Evolutionary conservation across 2,329 filamentous ascomycete species (phyloP), one percentile per base, ranked within the genome.

Genomic region (Microsporum canis): DNA sequence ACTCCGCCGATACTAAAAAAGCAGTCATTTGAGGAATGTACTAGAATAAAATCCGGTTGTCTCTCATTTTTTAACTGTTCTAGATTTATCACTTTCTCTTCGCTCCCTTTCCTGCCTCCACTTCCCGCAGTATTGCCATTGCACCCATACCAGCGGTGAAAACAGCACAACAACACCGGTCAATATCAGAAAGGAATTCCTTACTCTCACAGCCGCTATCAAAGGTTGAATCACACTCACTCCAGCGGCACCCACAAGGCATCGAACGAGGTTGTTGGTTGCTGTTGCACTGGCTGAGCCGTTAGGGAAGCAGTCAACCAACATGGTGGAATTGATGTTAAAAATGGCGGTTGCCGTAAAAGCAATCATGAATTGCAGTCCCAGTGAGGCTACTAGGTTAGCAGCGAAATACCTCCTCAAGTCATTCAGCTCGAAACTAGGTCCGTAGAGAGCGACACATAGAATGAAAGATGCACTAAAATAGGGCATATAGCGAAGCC

Each of bases 321-420:
- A 70, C 61, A 81, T 82, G 69, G 75, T 79, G 36, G 80, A 72
- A 0, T 79, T 66, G 1, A 76, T 78, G 47, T 81, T 76, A 2
- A 75, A 79, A 0, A 79, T 79, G 3, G 80, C 73, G 0, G 76
- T 76, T 0, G 79, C 74, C 78, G 79, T 81, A 60, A 82, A 83
- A 0, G 78, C 79, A 0, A 77, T 76, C 0, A 79, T 66, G 36
- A 83, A 77, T 0, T 80, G 79, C 0, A 79, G 70, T 0, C 78
- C 76, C 27, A 82, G 78, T 43, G 77, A 77, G 0, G 80, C 74
- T 0, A 64, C 63, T 0, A 76, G 78, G 14, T 80, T 71, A 5
- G 81, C 75, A 0, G 77, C 79, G 80, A 80, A 83, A 34, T 53
- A 53, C 29, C 49, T 31, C 12, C 27, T 31, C 49, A 53, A 53